Evolutionary conservation across 176 grass and related monocot genomes (phyloP).

Genomic region (Paspalum vaginatum): DNA sequence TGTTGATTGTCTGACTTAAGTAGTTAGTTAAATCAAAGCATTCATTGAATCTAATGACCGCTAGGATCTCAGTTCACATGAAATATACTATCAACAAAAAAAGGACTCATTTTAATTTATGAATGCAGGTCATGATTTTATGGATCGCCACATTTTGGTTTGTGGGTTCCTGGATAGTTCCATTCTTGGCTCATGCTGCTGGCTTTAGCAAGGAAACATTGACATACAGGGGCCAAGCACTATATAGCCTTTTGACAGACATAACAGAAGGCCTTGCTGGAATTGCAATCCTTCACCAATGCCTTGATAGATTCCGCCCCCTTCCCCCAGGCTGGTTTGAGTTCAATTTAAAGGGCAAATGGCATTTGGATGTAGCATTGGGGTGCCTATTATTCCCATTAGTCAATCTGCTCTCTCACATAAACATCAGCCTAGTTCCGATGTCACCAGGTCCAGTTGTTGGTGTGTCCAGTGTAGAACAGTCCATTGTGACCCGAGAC

Average conservation of each 20-base stretch:
- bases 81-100: slow-evolving; percentile 24
- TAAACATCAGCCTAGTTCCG: slow-evolving; percentile 78
- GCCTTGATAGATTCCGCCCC: slow-evolving; percentile 83
- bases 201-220: slow-evolving; percentile 93
- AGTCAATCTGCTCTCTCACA: slow-evolving; percentile 87
- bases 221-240: slow-evolving; percentile 85
- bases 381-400: slow-evolving; percentile 82
- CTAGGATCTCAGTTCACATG: slow-evolving; percentile 31
- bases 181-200: slow-evolving; percentile 84
- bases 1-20: slow-evolving; percentile 10
- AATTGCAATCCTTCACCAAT: slow-evolving; percentile 88
- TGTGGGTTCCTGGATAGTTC: slow-evolving; percentile 98
- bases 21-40: neutral
- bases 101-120: slow-evolving; percentile 20
- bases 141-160: slow-evolving; percentile 98
- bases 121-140: slow-evolving; percentile 87
- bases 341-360: slow-evolving; percentile 76
- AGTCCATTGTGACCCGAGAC: slow-evolving; percentile 86
- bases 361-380: slow-evolving; percentile 74
- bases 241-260: slow-evolving; percentile 94
- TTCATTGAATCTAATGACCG: neutral
- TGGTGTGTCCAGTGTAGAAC: slow-evolving; percentile 82
- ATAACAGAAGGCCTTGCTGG: slow-evolving; percentile 84
- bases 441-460: slow-evolving; percentile 55
- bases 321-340: slow-evolving; percentile 90